Evolutionary conservation across 2,329 filamentous ascomycete species (phyloP).

Genomic region (Ophiocordyceps camponoti-leonardi): DNA sequence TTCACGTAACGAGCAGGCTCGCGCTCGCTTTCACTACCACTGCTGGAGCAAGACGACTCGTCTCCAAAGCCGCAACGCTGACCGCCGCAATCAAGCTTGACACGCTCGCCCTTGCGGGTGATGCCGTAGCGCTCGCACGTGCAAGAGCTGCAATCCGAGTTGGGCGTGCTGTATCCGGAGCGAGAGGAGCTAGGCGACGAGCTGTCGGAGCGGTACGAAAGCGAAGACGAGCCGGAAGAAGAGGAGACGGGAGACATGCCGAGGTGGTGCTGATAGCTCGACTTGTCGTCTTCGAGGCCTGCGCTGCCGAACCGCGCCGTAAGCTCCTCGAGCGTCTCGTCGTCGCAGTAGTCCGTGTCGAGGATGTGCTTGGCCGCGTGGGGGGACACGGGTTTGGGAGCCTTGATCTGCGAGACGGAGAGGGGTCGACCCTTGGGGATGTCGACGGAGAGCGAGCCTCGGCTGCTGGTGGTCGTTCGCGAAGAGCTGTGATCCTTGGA

Average conservation of each 20-base stretch:
- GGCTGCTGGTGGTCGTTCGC: conserved; percentile 26
- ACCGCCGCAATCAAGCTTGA: conserved; percentile 93
- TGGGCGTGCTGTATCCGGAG: conserved; percentile 63
- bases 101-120: conserved; percentile 77
- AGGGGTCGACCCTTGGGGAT: conserved; percentile 80
- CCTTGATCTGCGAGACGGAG: conserved; percentile 75
- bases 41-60: conserved; percentile 54
- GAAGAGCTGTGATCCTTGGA: too few relatives aligned
- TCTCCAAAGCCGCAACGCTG: conserved; percentile 70
- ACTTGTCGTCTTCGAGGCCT: conserved; percentile 39
- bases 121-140: conserved; percentile 94
- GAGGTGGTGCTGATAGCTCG: conserved; percentile 31
- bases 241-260: conserved; percentile 44
- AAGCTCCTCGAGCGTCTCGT: conserved; percentile 63
- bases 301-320: conserved; percentile 53
- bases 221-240: conserved; percentile 45
- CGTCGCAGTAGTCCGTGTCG: conserved; percentile 57
- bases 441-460: conserved; percentile 38
- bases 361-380: conserved; percentile 79
- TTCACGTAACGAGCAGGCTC: conserved; percentile 24
- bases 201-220: conserved; percentile 57
- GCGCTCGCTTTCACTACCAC: conserved; percentile 40
- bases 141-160: conserved; percentile 63
- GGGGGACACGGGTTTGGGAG: conserved; percentile 77
- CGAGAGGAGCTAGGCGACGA: conserved; percentile 57